Conservation (phyloP, 306 rosid species). For the Albizia julibrissin region DNA sequence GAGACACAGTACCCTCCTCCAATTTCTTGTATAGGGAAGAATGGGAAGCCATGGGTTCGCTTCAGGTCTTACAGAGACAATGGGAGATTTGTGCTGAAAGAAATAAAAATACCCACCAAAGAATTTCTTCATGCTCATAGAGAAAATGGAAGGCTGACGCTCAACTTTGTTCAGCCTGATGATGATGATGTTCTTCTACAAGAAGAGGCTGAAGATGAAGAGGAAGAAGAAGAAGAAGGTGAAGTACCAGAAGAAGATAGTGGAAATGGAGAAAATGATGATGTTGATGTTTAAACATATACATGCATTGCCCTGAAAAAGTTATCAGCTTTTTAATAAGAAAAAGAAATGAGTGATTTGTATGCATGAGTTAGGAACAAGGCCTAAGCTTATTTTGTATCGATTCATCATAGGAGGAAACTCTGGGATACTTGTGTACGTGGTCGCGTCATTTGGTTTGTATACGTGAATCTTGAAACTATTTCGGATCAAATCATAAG, state of each 20-base stretch:
- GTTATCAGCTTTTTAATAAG: neutral
- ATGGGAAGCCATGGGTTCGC: constrained; percentile 72
- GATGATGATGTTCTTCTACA: constrained; percentile 37
- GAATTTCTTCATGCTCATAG: constrained; percentile 80
- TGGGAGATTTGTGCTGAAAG: constrained; percentile 77
- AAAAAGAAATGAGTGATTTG: neutral
- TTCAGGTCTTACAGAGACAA: constrained; percentile 64
- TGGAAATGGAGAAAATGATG: constrained; percentile 2
- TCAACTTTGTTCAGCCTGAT: constrained; percentile 54
- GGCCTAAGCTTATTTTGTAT: neutral
- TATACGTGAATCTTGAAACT: neutral
- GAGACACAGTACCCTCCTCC: constrained; percentile 83
- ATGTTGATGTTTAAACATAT: neutral
- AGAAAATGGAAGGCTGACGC: constrained; percentile 78
- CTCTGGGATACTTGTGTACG: neutral
- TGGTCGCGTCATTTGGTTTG: neutral
- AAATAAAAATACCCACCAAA: constrained; percentile 56
- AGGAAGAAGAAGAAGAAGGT: neutral
- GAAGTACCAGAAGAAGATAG: neutral
- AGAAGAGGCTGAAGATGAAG: neutral
- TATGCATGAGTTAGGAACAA: neutral
- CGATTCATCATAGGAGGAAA: neutral
- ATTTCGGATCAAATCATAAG: neutral
- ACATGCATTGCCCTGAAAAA: neutral
- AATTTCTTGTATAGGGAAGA: constrained; percentile 69